A percentile compares a stretch with the other conserved stretches of the same genome.
Conservation (phyloP, 2,329 filamentous ascomycete species). For the Chaetomiaceae sp. region DNA sequence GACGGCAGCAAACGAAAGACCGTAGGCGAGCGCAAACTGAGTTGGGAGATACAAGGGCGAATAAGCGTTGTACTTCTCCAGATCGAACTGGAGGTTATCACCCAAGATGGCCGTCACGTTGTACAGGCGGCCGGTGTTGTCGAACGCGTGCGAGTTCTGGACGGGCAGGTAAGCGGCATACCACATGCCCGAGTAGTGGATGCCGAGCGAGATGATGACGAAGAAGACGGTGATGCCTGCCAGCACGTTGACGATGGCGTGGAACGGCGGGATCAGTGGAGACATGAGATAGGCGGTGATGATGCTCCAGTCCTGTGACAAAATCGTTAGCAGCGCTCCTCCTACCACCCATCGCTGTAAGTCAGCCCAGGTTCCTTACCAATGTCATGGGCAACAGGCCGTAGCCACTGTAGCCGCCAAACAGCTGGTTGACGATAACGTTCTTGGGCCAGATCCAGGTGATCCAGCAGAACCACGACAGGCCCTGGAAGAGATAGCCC, state of each 20-base stretch:
- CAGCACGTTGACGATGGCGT: constrained; percentile 53
- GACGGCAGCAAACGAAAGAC: constrained; percentile 63
- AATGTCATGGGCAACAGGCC: constrained; percentile 36
- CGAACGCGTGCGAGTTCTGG: constrained; percentile 55
- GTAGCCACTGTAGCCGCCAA: constrained; percentile 40
- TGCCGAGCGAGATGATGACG: constrained; percentile 51
- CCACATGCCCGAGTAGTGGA: constrained; percentile 55
- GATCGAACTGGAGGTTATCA: constrained; percentile 52
- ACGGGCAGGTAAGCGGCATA: constrained; percentile 58
- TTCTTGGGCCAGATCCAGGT: constrained; percentile 46
- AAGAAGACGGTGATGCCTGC: constrained; percentile 52
- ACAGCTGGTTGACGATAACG: constrained; percentile 41
- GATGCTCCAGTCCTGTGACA: constrained; percentile 33
- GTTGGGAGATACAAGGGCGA: constrained; percentile 62
- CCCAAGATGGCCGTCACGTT: constrained; percentile 58
- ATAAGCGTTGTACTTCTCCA: constrained; percentile 56
- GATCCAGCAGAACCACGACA: constrained; percentile 41
- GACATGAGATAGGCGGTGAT: constrained; percentile 46
- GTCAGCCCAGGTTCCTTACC: constrained; percentile 13
- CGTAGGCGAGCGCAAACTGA: constrained; percentile 57
- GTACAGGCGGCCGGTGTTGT: constrained; percentile 58
- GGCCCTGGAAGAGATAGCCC: constrained; percentile 49
- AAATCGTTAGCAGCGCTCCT: constrained; percentile 3
- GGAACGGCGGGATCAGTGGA: constrained; percentile 48
- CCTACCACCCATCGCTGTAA: background rate